Evolutionary conservation across 306 rosid species (phyloP).

Genomic region (Senna tora): DNA sequence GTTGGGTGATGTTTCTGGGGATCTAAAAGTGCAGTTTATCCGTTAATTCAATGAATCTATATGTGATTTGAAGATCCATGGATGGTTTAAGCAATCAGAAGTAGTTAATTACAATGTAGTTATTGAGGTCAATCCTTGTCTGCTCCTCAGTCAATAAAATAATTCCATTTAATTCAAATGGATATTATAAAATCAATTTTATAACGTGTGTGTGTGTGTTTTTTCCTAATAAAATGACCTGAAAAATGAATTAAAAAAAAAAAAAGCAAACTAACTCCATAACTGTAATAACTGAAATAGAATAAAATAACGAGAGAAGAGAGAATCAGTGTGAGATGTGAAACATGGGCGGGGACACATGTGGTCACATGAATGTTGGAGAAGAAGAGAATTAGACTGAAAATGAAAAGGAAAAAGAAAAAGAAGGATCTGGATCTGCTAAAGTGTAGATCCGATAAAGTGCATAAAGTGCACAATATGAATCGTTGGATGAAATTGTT

Average conservation of each 20-base stretch:
- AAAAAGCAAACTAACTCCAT: slow-evolving; percentile 62
- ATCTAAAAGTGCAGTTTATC: slow-evolving; percentile 31
- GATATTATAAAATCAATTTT: slow-evolving; percentile 25
- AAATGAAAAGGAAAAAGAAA: slow-evolving; percentile 34
- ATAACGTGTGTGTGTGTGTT: too few species aligned
- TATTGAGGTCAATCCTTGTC: slow-evolving; percentile 47
- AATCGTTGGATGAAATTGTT: too few species aligned
- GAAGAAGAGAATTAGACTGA: too few species aligned
- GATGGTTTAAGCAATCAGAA: slow-evolving; percentile 40
- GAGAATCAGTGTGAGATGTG: slow-evolving; percentile 49
- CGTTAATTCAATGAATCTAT: slow-evolving; percentile 46
- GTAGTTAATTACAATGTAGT: slow-evolving; percentile 38
- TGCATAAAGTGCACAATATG: too few species aligned
- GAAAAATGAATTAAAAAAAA: neutral
- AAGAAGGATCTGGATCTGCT: too few species aligned
- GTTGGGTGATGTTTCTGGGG: neutral
- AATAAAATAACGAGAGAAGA: slow-evolving; percentile 41
- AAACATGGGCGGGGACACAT: slow-evolving; percentile 76
- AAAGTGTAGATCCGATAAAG: too few species aligned
- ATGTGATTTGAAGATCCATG: slow-evolving; percentile 32
- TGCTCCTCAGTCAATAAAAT: slow-evolving; percentile 20
- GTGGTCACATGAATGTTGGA: slow-evolving; percentile 77
- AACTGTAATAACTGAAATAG: slow-evolving; percentile 76
- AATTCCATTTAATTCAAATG: slow-evolving; percentile 33
- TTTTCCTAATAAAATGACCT: too few species aligned